Evolutionary conservation across 1,284 basidiomycete genomes (phyloP), one percentile per base, ranked within the genome.

Genomic region (Fomitiporia mediterranea): DNA sequence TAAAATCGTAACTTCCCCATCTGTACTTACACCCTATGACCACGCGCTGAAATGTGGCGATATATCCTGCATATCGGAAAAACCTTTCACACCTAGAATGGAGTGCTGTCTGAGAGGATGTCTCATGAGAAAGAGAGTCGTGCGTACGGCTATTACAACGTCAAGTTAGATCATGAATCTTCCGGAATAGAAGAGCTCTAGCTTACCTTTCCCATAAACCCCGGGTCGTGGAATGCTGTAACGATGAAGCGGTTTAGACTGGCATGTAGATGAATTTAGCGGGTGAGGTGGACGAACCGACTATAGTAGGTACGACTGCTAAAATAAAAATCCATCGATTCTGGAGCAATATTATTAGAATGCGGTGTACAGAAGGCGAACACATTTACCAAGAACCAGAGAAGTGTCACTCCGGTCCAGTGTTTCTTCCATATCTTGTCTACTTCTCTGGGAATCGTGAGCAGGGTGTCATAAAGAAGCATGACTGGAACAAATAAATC

Each of bases 381-480:
- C 27, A 37, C 8, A 2, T 46, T 6, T 51, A 56, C 54, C n/a
- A 50, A 43, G 38, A 51, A 38, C 54, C 54, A 56, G 3, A 56
- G 37, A 17, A 56, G 3, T 2, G 47, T 50, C 3, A 56, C n/a
- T 4, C 46, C 47, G 19, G 35, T 38, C 11, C 35, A 42, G 23
- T 56, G 39, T 44, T 43, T 49, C 30, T 40, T 50, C 54, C 54
- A 56, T 13, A 56, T 40, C 23, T 49, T 50, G 21, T 56, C 54
- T 3, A 56, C 21, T 34, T 56, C 54, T 28, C 17, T 30, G 23
- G 27, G 19, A 17, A 56, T 30, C 1, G 54, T 56, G 30, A 56
- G 25, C 6, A 48, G n/a, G 23, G 44, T 55, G 28, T 55, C 53
- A 25, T 55, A 55, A 17, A 46, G n/a, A 15, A 55, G 17, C 53